Percentiles rank a stretch among this genome's conserved stretches.
Evolutionary conservation across 2,329 filamentous ascomycete species (phyloP).

Genomic region (Aspergillus brasiliensis): DNA sequence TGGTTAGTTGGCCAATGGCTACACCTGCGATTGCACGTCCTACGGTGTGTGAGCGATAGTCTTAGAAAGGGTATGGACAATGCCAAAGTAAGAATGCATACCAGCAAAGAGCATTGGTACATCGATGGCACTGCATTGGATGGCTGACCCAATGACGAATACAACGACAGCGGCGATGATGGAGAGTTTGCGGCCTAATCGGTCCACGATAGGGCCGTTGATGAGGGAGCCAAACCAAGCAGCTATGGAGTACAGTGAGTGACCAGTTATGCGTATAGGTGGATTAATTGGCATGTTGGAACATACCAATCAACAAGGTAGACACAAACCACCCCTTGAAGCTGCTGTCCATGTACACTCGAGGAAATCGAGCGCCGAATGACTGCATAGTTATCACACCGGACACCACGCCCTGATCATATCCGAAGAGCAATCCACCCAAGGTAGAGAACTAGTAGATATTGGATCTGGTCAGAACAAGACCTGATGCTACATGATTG

Average conservation of each 20-base stretch:
- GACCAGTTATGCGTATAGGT: background rate
- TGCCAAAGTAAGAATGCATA: slow-evolving; percentile 26
- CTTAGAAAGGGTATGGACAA: background rate
- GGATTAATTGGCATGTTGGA: background rate
- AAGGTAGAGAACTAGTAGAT: slow-evolving; percentile 41
- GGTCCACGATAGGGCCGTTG: slow-evolving; percentile 54
- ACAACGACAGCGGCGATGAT: slow-evolving; percentile 55
- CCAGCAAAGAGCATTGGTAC: slow-evolving; percentile 49
- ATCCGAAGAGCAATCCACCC: slow-evolving; percentile 52
- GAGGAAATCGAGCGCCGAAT: slow-evolving; percentile 45
- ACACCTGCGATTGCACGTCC: slow-evolving; percentile 50
- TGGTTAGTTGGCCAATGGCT: slow-evolving; percentile 46
- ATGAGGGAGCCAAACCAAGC: slow-evolving; percentile 54
- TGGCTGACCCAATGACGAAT: slow-evolving; percentile 54
- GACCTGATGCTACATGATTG: background rate
- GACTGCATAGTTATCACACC: slow-evolving; percentile 52
- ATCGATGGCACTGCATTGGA: slow-evolving; percentile 48
- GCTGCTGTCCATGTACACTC: slow-evolving; percentile 46
- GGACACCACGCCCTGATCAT: slow-evolving; percentile 54
- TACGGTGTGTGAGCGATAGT: background rate
- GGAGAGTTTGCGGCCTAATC: slow-evolving; percentile 54
- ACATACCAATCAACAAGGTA: slow-evolving; percentile 47
- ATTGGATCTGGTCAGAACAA: background rate
- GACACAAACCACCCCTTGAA: slow-evolving; percentile 59
- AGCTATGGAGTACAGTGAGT: slow-evolving; percentile 29